Conservation (phyloP, 371 early-diverging fungal species). For the Rhizopus sp. region DNA sequence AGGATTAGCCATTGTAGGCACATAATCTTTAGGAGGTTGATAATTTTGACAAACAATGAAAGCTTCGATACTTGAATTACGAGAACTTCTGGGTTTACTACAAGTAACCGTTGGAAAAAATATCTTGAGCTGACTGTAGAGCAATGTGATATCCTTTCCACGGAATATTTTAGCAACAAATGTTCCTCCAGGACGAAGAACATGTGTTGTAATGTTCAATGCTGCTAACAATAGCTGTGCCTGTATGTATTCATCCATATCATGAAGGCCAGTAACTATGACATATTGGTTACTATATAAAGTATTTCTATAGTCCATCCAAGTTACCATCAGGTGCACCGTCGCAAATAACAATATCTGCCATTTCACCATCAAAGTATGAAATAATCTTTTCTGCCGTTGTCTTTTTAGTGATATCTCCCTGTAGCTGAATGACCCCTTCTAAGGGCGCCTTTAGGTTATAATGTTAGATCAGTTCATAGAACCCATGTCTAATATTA, state of each 20-base stretch:
- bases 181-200: constrained; percentile 85
- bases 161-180: constrained; percentile 98
- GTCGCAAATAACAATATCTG: constrained; percentile 97
- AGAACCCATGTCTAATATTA: constrained; percentile 15
- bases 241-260: constrained; percentile 99
- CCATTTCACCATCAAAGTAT: constrained; percentile 85
- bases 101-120: constrained; percentile 90
- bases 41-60: constrained; percentile 94
- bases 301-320: not conserved
- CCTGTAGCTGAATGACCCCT: constrained; percentile 94
- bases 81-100: constrained; percentile 94
- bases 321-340: constrained; percentile 95
- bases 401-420: constrained; percentile 96
- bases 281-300: not conserved
- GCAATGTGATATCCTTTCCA: constrained; percentile 87
- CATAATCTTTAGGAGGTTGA: constrained; percentile 79
- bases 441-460: constrained; percentile 80
- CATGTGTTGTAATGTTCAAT: constrained; percentile 92
- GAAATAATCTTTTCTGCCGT: constrained; percentile 91
- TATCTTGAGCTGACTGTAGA: constrained; percentile 89
- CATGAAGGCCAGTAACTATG: constrained; percentile 95
- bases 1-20: constrained; percentile 89
- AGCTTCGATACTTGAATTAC: constrained; percentile 91
- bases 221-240: constrained; percentile 94
- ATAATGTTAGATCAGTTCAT: not conserved